Conservation (phyloP, 1,139 yeast genomes). For the Pichia kudriavzevii region DNA sequence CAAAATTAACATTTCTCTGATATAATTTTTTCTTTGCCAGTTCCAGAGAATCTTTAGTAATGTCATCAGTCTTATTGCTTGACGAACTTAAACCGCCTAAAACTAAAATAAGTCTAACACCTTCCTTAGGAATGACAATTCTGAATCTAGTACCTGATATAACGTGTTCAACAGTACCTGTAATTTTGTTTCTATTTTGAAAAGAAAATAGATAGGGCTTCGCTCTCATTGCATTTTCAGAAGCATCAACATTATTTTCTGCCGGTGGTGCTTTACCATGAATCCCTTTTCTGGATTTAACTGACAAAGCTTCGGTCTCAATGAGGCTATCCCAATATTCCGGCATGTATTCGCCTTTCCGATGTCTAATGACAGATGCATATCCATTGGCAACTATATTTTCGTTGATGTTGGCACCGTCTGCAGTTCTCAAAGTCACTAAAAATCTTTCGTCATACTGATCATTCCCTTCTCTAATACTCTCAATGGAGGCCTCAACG, state of each 20-base stretch:
- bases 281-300: conserved; percentile 52
- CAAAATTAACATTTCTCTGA: conserved; percentile 69
- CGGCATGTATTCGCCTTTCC: conserved; percentile 67
- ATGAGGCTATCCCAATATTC: conserved; percentile 70
- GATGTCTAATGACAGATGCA: conserved; percentile 74
- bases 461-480: conserved; percentile 57
- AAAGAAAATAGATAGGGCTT: conserved; percentile 66
- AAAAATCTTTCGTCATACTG: conserved; percentile 59
- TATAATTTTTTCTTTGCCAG: conserved; percentile 48
- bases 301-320: conserved; percentile 62
- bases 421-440: conserved; percentile 44
- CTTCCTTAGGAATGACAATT: conserved; percentile 64
- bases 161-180: conserved; percentile 67
- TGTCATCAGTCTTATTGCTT: conserved; percentile 33
- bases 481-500: conserved; percentile 54
- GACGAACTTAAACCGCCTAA: conserved; percentile 64
- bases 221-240: conserved; percentile 66
- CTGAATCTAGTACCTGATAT: conserved; percentile 62
- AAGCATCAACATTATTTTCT: conserved; percentile 68
- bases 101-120: conserved; percentile 59
- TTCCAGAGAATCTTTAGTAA: conserved; percentile 47
- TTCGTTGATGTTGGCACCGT: conserved; percentile 55
- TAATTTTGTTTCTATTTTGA: conserved; percentile 55
- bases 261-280: conserved; percentile 52
- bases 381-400: conserved; percentile 55